Evolutionary conservation across 371 early-diverging fungal species (phyloP).

Genomic region (Saksenaea vasiformis): DNA sequence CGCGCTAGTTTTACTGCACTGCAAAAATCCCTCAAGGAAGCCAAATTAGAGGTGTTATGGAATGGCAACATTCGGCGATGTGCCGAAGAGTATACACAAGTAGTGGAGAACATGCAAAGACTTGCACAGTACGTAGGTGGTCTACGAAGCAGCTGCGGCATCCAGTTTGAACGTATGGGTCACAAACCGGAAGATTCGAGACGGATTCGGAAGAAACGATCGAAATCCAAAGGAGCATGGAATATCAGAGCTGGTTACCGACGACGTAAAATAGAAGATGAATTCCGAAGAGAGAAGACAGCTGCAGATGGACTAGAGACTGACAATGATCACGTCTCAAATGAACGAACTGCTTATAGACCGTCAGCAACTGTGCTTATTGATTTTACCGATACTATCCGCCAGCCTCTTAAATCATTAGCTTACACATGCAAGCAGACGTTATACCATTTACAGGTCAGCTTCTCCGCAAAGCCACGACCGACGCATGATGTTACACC

Average conservation of each 20-base stretch:
- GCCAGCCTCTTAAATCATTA: constrained; percentile 63
- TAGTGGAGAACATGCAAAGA: constrained; percentile 57
- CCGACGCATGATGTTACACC: constrained; percentile 14
- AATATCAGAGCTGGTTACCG: constrained; percentile 49
- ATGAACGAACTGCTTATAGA: neutral
- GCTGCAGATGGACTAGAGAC: neutral
- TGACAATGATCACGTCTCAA: neutral
- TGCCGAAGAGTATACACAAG: constrained; percentile 37
- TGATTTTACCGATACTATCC: constrained; percentile 58
- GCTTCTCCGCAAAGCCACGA: constrained; percentile 21
- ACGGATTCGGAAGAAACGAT: neutral
- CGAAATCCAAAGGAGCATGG: constrained; percentile 25
- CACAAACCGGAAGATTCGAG: neutral
- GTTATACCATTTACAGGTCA: constrained; percentile 49
- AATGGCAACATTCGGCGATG: constrained; percentile 50
- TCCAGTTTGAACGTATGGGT: constrained; percentile 64
- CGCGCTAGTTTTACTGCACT: constrained; percentile 66
- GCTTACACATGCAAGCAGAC: constrained; percentile 68
- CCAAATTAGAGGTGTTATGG: constrained; percentile 62
- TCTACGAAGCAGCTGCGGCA: constrained; percentile 65
- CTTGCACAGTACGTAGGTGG: constrained; percentile 71
- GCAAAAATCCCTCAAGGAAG: constrained; percentile 61
- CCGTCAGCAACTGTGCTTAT: constrained; percentile 24
- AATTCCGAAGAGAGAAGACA: constrained; percentile 41
- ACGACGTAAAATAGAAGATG: constrained; percentile 39